Evolutionary conservation across 2,329 filamentous ascomycete genomes (phyloP).

Genomic region (Botrytis fabae): DNA sequence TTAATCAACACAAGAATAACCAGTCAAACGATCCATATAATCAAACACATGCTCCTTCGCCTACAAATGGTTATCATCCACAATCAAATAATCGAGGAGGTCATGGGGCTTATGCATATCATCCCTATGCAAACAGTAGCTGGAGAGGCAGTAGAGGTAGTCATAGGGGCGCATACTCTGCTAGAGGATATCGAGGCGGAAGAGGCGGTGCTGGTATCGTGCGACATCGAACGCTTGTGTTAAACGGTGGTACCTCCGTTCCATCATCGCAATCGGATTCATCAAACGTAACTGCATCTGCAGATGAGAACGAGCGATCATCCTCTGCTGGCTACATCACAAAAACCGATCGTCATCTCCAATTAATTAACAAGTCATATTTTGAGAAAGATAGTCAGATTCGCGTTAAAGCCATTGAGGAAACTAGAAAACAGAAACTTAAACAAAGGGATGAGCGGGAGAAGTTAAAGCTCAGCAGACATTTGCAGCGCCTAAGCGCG

Average conservation of each 20-base stretch:
- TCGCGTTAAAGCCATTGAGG: slow-evolving; percentile 69
- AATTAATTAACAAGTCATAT: slow-evolving; percentile 78
- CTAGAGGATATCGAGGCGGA: slow-evolving; percentile 42
- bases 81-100: slow-evolving; percentile 18
- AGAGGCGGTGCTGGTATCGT: slow-evolving; percentile 44
- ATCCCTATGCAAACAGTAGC: slow-evolving; percentile 34
- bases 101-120: slow-evolving; percentile 27
- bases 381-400: slow-evolving; percentile 73
- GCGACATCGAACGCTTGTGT: slow-evolving; percentile 62
- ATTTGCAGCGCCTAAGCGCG: slow-evolving; percentile 44
- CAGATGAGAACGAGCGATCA: slow-evolving; percentile 30
- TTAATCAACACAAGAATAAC: slow-evolving; percentile 75
- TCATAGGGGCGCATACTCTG: slow-evolving; percentile 33
- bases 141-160: slow-evolving; percentile 37
- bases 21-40: slow-evolving; percentile 43
- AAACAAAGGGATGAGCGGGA: slow-evolving; percentile 57
- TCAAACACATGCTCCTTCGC: slow-evolving; percentile 26
- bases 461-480: slow-evolving; percentile 56
- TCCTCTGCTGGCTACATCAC: slow-evolving; percentile 61
- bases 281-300: slow-evolving; percentile 20
- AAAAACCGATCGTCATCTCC: slow-evolving; percentile 73
- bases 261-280: slow-evolving; percentile 26
- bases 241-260: slow-evolving; percentile 49
- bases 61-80: slow-evolving; percentile 26
- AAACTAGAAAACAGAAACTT: slow-evolving; percentile 61